phyloP scores from a whole-genome alignment of 306 rosid genomes.

The Prinsepia uniflora region DNA sequence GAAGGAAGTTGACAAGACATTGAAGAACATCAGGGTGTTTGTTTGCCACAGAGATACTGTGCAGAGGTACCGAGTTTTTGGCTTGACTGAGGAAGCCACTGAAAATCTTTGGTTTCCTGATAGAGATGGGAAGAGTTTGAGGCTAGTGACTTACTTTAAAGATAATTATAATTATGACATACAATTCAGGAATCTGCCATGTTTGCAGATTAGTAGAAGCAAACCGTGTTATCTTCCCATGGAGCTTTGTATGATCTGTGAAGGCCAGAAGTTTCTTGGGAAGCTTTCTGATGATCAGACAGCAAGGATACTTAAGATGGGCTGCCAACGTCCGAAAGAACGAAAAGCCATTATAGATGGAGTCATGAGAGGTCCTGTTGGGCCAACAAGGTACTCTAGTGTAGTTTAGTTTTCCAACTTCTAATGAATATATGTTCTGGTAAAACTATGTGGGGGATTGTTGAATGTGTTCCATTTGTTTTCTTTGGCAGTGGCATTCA shows the following conservation, averaged over 20 bases:
- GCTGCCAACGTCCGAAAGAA: slow-evolving; percentile 85
- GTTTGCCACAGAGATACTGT: slow-evolving; percentile 96
- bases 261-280: slow-evolving; percentile 95
- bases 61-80: slow-evolving; percentile 83
- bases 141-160: slow-evolving; percentile 77
- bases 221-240: slow-evolving; percentile 98
- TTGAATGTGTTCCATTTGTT: slow-evolving; percentile 8
- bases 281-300: slow-evolving; percentile 94
- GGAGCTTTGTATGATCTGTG: slow-evolving; percentile 96
- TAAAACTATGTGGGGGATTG: background rate
- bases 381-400: slow-evolving; percentile 69
- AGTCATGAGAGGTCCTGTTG: slow-evolving; percentile 76
- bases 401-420: background rate
- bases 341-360: slow-evolving; percentile 78
- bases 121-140: slow-evolving; percentile 76
- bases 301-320: slow-evolving; percentile 93
- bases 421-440: background rate
- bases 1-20: slow-evolving; percentile 80
- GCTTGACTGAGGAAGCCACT: slow-evolving; percentile 86
- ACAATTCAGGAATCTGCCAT: slow-evolving; percentile 78
- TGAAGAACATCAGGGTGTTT: slow-evolving; percentile 84
- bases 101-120: slow-evolving; percentile 90
- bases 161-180: slow-evolving; percentile 91
- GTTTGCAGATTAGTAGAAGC: slow-evolving; percentile 90
- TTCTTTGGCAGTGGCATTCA: slow-evolving; percentile 63